These are phyloP conservation scores for Hymenoscyphus repandus DNA, from an alignment of 2,329 filamentous ascomycete genomes.

Conservation along the genomic window DNA sequence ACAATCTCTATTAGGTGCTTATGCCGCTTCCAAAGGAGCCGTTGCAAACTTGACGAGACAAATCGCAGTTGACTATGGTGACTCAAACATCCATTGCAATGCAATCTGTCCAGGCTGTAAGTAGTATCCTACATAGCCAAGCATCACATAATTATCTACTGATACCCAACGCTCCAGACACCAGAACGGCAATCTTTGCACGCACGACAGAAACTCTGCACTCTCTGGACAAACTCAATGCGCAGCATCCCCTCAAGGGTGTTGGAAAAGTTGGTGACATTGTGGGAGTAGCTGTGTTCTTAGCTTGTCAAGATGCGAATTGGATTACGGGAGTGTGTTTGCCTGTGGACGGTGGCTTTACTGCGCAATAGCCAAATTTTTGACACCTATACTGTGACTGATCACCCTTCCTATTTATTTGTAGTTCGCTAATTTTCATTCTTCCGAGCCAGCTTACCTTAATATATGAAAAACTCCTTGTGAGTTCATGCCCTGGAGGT, in stretches of 20 bases:
- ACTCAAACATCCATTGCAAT: conserved; percentile 45
- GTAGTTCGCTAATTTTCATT: too few species aligned
- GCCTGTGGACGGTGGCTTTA: conserved; percentile 15
- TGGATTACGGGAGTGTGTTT: conserved; percentile 14
- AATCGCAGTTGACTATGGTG: conserved; percentile 45
- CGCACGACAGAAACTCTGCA: conserved; percentile 2
- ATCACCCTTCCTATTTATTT: too few species aligned
- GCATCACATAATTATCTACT: not conserved
- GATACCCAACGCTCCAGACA: conserved; percentile 5
- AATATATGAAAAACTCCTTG: too few species aligned
- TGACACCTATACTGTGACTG: not conserved
- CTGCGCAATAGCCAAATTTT: conserved; percentile 5
- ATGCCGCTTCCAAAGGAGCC: conserved; percentile 45
- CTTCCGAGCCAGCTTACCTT: too few species aligned
- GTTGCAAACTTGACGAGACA: conserved; percentile 44
- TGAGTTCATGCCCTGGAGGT: too few species aligned
- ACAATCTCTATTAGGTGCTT: conserved; percentile 30
- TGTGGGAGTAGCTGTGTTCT: conserved; percentile 8
- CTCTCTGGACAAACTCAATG: conserved; percentile 2
- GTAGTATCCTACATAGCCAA: not conserved
- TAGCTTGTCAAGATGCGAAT: conserved; percentile 12
- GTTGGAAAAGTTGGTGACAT: conserved; percentile 8
- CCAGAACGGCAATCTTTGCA: conserved; percentile 12
- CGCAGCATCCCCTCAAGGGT: conserved; percentile 8
- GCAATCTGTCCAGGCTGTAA: conserved; percentile 47